These are phyloP conservation scores for Pseudocercospora crystallina DNA, from an alignment of 2,329 filamentous ascomycete genomes.

Conservation along the genomic window DNA sequence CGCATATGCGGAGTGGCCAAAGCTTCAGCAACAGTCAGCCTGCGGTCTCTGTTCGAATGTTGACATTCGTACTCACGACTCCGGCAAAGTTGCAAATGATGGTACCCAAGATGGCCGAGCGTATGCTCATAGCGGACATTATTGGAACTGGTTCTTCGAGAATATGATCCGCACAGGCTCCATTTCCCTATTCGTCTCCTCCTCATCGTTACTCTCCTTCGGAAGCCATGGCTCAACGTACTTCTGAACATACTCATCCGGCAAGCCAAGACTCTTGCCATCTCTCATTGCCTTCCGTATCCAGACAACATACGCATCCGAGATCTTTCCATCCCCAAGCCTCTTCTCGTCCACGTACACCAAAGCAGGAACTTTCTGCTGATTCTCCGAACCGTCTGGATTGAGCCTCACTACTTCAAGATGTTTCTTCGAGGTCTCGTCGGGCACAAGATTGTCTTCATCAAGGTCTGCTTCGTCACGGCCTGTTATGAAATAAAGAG, in stretches of 20 bases:
- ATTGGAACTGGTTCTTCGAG: neutral
- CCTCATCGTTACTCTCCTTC: constrained; percentile 2
- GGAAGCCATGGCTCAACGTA: constrained; percentile 12
- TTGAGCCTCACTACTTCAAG: constrained; percentile 24
- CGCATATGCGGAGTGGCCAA: too few species aligned
- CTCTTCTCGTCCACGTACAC: constrained; percentile 15
- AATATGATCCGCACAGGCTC: constrained; percentile 11
- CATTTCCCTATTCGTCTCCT: constrained; percentile 8
- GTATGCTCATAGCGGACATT: too few species aligned
- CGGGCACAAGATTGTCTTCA: constrained; percentile 60
- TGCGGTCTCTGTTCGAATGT: too few species aligned
- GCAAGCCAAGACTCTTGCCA: neutral
- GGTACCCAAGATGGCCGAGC: too few species aligned
- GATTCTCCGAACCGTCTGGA: constrained; percentile 1
- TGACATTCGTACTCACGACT: too few species aligned
- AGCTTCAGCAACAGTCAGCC: too few species aligned
- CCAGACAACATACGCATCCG: constrained; percentile 57
- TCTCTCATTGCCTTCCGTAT: constrained; percentile 57
- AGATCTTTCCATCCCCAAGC: constrained; percentile 10
- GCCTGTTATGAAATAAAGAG: constrained; percentile 41
- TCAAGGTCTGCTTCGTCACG: constrained; percentile 55
- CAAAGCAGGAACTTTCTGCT: constrained; percentile 8
- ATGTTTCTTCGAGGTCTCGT: constrained; percentile 56
- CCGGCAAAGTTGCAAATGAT: too few species aligned
- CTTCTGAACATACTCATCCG: constrained; percentile 48